Percentiles rank a stretch among this genome's conserved stretches.
Evolutionary conservation across 2,329 filamentous ascomycete genomes (phyloP).

Genomic region (Sclerotinia borealis): DNA sequence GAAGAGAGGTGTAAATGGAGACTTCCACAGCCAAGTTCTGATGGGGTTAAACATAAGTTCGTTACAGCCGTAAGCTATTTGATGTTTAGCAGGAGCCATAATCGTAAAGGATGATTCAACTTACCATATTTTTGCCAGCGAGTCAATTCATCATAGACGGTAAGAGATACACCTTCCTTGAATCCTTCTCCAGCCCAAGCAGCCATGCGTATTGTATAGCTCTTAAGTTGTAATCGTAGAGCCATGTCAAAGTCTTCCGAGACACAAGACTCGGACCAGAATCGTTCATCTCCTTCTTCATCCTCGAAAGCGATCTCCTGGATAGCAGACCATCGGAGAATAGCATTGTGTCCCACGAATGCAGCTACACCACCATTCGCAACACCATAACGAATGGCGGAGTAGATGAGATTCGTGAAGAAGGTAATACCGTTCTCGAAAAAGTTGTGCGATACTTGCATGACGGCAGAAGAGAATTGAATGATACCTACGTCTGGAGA

Average conservation of each 20-base stretch:
- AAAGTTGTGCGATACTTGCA: slow-evolving; percentile 66
- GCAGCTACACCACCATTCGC: slow-evolving; percentile 61
- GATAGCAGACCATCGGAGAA: slow-evolving; percentile 62
- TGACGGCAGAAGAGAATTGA: slow-evolving; percentile 67
- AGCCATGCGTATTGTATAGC: slow-evolving; percentile 62
- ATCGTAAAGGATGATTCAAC: background rate
- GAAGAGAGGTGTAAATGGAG: slow-evolving; percentile 62
- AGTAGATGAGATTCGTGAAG: slow-evolving; percentile 74
- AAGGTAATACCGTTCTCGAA: slow-evolving; percentile 72
- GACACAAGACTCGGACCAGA: slow-evolving; percentile 70
- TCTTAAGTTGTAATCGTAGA: slow-evolving; percentile 62
- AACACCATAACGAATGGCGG: slow-evolving; percentile 63
- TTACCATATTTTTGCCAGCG: slow-evolving; percentile 62
- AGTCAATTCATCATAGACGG: slow-evolving; percentile 64
- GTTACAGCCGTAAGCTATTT: slow-evolving; percentile 57
- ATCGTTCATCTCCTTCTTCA: slow-evolving; percentile 50
- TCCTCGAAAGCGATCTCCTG: slow-evolving; percentile 49
- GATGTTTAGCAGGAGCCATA: background rate
- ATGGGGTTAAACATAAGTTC: slow-evolving; percentile 66
- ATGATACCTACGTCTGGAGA: slow-evolving; percentile 66
- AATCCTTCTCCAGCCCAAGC: slow-evolving; percentile 64
- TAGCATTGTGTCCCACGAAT: slow-evolving; percentile 73
- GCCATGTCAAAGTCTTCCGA: slow-evolving; percentile 75
- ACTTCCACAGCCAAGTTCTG: slow-evolving; percentile 51
- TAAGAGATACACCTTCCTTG: slow-evolving; percentile 66